Base-by-base conservation (phyloP, 495 filamentous ascomycete genomes). In the Hypoxylon crocopeplum region DNA sequence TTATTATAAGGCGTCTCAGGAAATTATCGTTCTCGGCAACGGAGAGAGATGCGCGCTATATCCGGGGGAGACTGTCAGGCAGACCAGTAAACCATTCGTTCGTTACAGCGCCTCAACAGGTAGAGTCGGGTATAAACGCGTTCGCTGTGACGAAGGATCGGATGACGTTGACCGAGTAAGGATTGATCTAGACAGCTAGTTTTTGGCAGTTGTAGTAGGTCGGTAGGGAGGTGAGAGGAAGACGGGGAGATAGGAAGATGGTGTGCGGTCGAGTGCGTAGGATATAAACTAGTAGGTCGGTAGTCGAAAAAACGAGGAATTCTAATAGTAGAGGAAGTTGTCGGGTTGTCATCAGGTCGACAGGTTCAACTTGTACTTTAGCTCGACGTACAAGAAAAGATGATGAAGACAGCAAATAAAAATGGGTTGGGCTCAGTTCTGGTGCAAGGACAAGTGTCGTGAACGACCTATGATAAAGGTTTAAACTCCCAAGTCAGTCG, bases 381-480 rank as follows among this genome's bases (percentile, higher is more conserved):
- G n/a, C n/a, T n/a, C n/a, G n/a, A n/a, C n/a, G n/a, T n/a, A n/a
- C n/a, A n/a, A 34, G 21, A 6, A 5, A 33, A 17, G 15, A 30
- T 13, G 41, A 34, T 33, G 51, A 46, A 37, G 32, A n/a, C n/a
- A 48, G 36, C 29, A 50, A 57, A 56, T 22, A 40, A 46, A 50
- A 32, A 16, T 50, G 44, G 39, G 38, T 46, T 58, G 46, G 38
- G 39, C 39, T 50, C 24, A n/a, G n/a, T n/a, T n/a, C n/a, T n/a
- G n/a, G n/a, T n/a, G n/a, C n/a, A n/a, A n/a, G n/a, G n/a, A n/a
- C n/a, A n/a, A n/a, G n/a, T n/a, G n/a, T n/a, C n/a, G n/a, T n/a
- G n/a, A n/a, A n/a, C n/a, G n/a, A n/a, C n/a, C n/a, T n/a, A n/a
- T n/a, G n/a, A n/a, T n/a, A n/a, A n/a, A n/a, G n/a, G n/a, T n/a